Evolutionary conservation across 2,329 filamentous ascomycete genomes (phyloP).

Genomic region (Penicillium sp.): DNA sequence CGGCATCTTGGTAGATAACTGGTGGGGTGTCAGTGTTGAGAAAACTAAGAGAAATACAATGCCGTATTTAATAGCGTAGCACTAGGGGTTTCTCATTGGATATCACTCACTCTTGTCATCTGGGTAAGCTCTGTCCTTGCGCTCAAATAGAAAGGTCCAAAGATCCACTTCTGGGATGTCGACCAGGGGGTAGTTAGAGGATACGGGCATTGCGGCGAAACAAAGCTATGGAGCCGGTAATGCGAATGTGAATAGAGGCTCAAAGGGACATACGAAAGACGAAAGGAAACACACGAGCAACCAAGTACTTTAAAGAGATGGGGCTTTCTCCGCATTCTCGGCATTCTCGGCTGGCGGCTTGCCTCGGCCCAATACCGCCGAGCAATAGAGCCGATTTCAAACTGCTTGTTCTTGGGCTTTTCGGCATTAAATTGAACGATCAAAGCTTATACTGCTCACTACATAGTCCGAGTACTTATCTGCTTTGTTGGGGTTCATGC

Average conservation of each 20-base stretch:
- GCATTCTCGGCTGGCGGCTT: constrained; percentile 16
- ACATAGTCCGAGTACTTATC: not conserved
- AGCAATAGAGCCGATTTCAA: not conserved
- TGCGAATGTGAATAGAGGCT: constrained; percentile 5
- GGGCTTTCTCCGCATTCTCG: constrained; percentile 15
- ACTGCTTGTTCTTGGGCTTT: not conserved
- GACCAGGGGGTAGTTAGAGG: constrained; percentile 62
- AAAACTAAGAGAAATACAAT: not conserved
- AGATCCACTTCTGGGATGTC: constrained; percentile 72
- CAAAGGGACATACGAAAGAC: not conserved
- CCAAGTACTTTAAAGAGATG: not conserved
- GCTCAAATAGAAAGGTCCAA: constrained; percentile 75
- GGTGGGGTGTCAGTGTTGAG: constrained; percentile 13
- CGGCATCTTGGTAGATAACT: constrained; percentile 77
- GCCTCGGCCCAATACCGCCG: constrained; percentile 13
- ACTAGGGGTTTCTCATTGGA: not conserved
- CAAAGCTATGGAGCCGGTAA: constrained; percentile 9
- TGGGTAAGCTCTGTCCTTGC: constrained; percentile 61
- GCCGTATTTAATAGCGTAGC: not conserved
- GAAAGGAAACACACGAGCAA: not conserved
- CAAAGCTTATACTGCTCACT: not conserved
- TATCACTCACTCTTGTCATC: constrained; percentile 65
- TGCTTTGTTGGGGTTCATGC: not conserved
- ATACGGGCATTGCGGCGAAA: constrained; percentile 58
- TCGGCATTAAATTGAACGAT: not conserved